Conservation (phyloP, 352 stramenopile species). For the Phytophthora cryptogea region DNA sequence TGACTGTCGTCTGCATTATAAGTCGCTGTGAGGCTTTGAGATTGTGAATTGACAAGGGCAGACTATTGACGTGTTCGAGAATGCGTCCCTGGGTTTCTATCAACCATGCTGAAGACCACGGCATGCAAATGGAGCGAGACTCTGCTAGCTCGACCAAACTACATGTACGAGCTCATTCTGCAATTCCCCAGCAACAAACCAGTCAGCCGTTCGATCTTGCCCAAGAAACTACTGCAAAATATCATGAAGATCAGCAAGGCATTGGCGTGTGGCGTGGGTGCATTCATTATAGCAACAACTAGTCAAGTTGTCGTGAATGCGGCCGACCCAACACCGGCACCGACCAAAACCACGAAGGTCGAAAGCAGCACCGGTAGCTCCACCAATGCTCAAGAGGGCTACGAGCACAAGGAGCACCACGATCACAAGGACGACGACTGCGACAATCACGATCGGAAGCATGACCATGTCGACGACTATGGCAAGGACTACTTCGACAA, state of each 20-base stretch:
- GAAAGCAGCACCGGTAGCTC: neutral
- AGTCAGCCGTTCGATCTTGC: neutral
- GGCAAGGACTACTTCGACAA: neutral
- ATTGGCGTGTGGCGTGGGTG: neutral
- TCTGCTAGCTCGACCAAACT: too few relatives aligned
- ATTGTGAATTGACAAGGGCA: too few relatives aligned
- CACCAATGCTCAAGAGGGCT: neutral
- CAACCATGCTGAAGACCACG: neutral
- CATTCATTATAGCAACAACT: neutral
- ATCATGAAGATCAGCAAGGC: constrained; percentile 4
- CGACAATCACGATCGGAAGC: neutral
- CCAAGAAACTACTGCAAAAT: neutral
- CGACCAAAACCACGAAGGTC: constrained; percentile 2
- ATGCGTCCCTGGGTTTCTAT: neutral
- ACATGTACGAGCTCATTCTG: neutral
- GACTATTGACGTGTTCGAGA: too few relatives aligned
- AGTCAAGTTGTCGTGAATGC: constrained; percentile 1
- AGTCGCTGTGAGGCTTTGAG: too few relatives aligned
- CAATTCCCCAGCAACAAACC: constrained; percentile 8
- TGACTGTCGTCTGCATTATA: too few relatives aligned
- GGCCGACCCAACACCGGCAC: constrained; percentile 1
- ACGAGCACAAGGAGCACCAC: constrained; percentile 5
- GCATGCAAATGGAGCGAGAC: too few relatives aligned
- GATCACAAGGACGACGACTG: neutral
- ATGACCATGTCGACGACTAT: neutral